phyloP scores from a whole-genome alignment of 176 grass and related monocot species.

The Aegilops bicornis region DNA sequence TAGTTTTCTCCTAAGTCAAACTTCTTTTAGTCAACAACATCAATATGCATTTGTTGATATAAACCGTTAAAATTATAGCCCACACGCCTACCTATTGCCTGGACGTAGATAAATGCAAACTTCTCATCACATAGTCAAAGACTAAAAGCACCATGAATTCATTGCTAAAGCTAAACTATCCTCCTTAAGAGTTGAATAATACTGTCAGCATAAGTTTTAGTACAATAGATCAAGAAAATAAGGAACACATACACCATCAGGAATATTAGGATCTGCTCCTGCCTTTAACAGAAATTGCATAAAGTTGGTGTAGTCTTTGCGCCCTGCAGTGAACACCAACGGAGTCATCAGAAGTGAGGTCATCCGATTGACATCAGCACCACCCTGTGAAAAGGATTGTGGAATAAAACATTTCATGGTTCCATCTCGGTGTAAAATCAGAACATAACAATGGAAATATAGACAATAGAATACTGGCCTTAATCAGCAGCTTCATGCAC shows the following conservation, averaged over 20 bases:
- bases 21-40: too few relatives aligned
- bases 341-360: background rate
- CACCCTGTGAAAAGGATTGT: constrained; percentile 32
- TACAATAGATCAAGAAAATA: background rate
- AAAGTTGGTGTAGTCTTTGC: constrained; percentile 30
- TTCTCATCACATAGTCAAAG: background rate
- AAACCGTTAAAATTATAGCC: background rate
- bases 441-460: background rate
- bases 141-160: constrained; percentile 13
- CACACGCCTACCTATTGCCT: background rate
- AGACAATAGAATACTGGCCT: constrained; percentile 20
- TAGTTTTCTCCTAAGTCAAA: too few relatives aligned
- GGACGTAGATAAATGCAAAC: background rate
- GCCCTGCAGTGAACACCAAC: constrained; percentile 11
- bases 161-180: background rate
- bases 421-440: background rate
- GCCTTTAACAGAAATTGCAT: constrained; percentile 31
- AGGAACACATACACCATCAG: constrained; percentile 28
- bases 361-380: constrained; percentile 37
- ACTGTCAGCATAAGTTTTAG: background rate
- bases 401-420: background rate
- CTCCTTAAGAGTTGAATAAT: too few relatives aligned
- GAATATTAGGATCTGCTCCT: constrained; percentile 46
- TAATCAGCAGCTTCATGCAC: constrained; percentile 46
- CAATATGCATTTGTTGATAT: background rate